Evolutionary conservation across 345 rosid genomes (phyloP).

Genomic region (Salix udensis): DNA sequence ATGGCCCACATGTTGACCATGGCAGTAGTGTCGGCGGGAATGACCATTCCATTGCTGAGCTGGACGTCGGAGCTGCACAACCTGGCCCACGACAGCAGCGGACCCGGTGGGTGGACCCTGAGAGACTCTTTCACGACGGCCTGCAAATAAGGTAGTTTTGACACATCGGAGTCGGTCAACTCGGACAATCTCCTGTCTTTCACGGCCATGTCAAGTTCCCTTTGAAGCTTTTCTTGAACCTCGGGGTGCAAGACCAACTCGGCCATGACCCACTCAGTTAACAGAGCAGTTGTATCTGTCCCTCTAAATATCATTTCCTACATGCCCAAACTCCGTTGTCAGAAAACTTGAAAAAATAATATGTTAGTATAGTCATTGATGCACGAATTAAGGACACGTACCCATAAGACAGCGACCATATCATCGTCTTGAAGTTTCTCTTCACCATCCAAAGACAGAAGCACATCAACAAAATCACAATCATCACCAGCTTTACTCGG

Average conservation of each 20-base stretch:
- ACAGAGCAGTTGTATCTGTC: constrained; percentile 76
- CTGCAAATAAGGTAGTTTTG: constrained; percentile 60
- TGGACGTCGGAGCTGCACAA: constrained; percentile 73
- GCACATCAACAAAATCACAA: constrained; percentile 75
- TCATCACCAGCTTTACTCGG: constrained; percentile 17
- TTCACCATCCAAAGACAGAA: constrained; percentile 67
- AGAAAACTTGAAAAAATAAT: background rate
- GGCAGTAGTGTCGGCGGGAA: constrained; percentile 78
- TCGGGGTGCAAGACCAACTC: constrained; percentile 64
- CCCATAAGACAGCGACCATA: constrained; percentile 91
- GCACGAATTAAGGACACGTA: constrained; percentile 14
- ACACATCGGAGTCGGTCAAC: constrained; percentile 49
- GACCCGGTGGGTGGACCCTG: constrained; percentile 88
- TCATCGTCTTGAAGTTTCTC: constrained; percentile 75
- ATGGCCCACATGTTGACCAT: constrained; percentile 99
- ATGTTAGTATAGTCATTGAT: too few relatives aligned
- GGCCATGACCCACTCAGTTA: constrained; percentile 93
- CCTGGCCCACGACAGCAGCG: constrained; percentile 87
- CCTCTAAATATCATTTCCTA: constrained; percentile 96
- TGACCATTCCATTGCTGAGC: constrained; percentile 70
- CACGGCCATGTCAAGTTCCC: constrained; percentile 34
- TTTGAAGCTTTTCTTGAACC: constrained; percentile 50
- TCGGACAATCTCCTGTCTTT: constrained; percentile 14
- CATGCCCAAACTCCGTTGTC: background rate
- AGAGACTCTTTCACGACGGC: constrained; percentile 75